Percentiles rank a stretch among this genome's conserved stretches.
These are phyloP conservation scores for Alternaria rosae DNA, from an alignment of 2,329 filamentous ascomycete genomes.

Conservation along the genomic window DNA sequence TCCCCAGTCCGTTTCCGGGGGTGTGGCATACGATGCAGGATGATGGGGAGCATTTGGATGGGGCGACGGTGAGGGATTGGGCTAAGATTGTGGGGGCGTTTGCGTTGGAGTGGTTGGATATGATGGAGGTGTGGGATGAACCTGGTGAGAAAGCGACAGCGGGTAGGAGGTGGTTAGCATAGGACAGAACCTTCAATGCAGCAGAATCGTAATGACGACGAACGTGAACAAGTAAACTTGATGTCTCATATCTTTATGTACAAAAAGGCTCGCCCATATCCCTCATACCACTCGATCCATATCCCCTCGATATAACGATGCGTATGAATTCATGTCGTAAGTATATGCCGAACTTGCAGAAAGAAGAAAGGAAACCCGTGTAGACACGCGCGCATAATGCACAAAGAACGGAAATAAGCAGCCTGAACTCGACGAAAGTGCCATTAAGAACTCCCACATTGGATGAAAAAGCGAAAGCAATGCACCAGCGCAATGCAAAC, in stretches of 20 bases:
- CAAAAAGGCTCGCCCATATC: constrained; percentile 15
- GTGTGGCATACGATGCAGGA: constrained; percentile 91
- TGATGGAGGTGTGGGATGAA: constrained; percentile 62
- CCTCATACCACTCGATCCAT: constrained; percentile 9
- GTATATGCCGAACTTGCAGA: constrained; percentile 12
- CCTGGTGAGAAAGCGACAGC: neutral
- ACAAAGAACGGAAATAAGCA: constrained; percentile 16
- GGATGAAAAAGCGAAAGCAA: constrained; percentile 33
- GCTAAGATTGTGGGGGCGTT: constrained; percentile 83
- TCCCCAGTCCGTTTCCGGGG: constrained; percentile 79
- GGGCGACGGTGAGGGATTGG: constrained; percentile 85
- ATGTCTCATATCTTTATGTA: constrained; percentile 19
- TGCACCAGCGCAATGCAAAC: constrained; percentile 46
- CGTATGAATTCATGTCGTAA: constrained; percentile 13
- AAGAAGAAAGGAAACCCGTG: neutral
- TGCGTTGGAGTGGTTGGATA: constrained; percentile 88
- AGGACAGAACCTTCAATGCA: too few relatives aligned
- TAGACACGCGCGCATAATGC: constrained; percentile 8
- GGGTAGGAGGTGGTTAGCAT: neutral
- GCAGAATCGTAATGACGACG: too few relatives aligned
- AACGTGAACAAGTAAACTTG: neutral
- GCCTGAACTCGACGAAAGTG: constrained; percentile 13
- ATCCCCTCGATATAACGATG: constrained; percentile 16
- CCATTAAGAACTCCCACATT: constrained; percentile 14
- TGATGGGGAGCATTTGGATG: constrained; percentile 83